A percentile compares a stretch with the other conserved stretches of the same genome.
Conservation (phyloP, 2,329 filamentous ascomycete genomes). For the Dactylellina leptospora region DNA sequence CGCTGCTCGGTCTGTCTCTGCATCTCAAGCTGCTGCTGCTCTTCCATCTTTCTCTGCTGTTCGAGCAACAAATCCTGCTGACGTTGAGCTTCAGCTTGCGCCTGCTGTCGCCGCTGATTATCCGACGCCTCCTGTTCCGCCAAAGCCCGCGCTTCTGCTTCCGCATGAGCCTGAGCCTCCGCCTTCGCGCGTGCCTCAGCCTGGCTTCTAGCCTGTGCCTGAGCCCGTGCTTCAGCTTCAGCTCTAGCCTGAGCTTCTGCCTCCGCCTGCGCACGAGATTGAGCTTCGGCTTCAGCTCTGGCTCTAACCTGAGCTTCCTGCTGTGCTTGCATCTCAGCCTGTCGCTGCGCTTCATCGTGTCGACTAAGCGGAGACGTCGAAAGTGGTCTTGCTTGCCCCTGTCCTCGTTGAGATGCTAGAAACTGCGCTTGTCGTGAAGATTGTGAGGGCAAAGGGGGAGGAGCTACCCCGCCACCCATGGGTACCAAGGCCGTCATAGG, state of each 20-base stretch:
- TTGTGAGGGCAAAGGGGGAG: conserved; percentile 35
- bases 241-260: conserved; percentile 16
- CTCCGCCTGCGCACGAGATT: conserved; percentile 25
- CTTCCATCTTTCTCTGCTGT: conserved; percentile 51
- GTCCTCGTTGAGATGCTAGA: conserved; percentile 28
- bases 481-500: conserved; percentile 47
- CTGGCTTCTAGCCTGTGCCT: conserved; percentile 23
- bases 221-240: conserved; percentile 25
- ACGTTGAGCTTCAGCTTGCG: conserved; percentile 37
- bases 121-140: conserved; percentile 22
- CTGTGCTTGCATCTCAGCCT: conserved; percentile 13
- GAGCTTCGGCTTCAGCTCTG: conserved; percentile 10
- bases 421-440: conserved; percentile 44
- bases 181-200: conserved; percentile 29
- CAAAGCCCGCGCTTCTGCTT: conserved; percentile 28
- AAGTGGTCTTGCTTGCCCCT: conserved; percentile 11
- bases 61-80: conserved; percentile 46
- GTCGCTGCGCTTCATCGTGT: conserved; percentile 20
- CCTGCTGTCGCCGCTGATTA: conserved; percentile 23
- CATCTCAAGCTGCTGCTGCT: conserved; percentile 40
- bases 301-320: conserved; percentile 27
- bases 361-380: conserved; percentile 21
- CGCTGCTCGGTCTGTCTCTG: conserved; percentile 30
- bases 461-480: conserved; percentile 10
- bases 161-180: conserved; percentile 24